Base-by-base conservation (phyloP, 495 filamentous ascomycete genomes). In the Aspergillus indologenus region DNA sequence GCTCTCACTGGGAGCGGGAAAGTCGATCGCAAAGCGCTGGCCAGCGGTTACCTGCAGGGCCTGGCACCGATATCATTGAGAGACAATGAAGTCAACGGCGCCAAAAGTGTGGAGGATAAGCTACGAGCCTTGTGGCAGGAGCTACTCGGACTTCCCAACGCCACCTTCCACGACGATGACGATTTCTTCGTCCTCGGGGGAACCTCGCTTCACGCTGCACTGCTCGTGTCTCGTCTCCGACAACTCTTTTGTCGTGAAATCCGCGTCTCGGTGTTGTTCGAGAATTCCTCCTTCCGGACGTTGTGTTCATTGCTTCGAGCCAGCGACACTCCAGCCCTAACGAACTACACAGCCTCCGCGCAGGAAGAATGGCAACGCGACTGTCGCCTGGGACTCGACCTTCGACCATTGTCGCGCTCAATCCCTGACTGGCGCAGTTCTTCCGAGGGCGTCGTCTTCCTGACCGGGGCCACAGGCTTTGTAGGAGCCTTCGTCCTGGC, bases 1-100 rank as follows among this genome's bases (percentile, higher is more conserved):
- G 57, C 65, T 14, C 51, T 67, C 12, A 67, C 59, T 17, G 54
- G 34, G 24, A 53, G 60, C 49, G 54, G 24, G 3, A 67, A 67
- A 21, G 54, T 67, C 5, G 59, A 67, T 22, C 60, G 65, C 17
- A 64, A 65, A n/a, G 14, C 45, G 9, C 44, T 65, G 15, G 26
- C 22, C 3, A 9, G 23, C 0, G 26, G 46, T 5, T 65, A 56
- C 24, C 19, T 49, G 31, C 15, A 59, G n/a, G 29, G 42, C 19
- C 18, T 21, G 8, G 21, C 52, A 7, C 34, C 5, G 12, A 9
- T 7, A 11, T 40, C 34, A 14, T 11, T 11, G 34, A 40, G 12
- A 40, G 34, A 40, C 5, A 7, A 7, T 29, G 26, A 3, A 29
- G 26, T 3, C 34, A 4, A 40, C 6, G 34, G 7, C 6, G 12